Percentiles rank a stretch among this genome's conserved stretches.
Evolutionary conservation across 257 asterid genomes (phyloP).

Genomic region (Voacanga thouarsii): DNA sequence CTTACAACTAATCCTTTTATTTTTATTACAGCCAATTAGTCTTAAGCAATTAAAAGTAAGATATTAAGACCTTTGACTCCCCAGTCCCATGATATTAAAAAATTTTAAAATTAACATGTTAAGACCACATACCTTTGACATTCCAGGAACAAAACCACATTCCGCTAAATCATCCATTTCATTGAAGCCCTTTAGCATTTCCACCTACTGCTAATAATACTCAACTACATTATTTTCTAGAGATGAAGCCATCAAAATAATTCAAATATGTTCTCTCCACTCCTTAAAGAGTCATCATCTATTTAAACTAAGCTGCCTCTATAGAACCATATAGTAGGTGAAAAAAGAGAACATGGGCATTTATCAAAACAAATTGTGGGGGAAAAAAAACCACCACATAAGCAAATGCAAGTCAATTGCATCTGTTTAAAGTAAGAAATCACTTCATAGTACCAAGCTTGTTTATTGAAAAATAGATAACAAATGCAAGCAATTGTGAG

Average conservation of each 20-base stretch:
- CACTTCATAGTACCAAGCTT: background rate
- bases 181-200: slow-evolving; percentile 40
- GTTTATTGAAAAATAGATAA: background rate
- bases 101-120: slow-evolving; percentile 3
- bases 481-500: slow-evolving; percentile 6
- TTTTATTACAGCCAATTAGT: too few relatives aligned
- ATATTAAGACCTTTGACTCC: background rate
- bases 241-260: slow-evolving; percentile 27
- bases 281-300: background rate
- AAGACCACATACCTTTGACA: slow-evolving; percentile 52
- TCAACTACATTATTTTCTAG: slow-evolving; percentile 45
- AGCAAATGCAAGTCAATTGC: background rate
- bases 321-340: background rate
- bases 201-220: slow-evolving; percentile 48
- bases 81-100: background rate
- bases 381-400: too few relatives aligned
- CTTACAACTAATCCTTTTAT: too few relatives aligned
- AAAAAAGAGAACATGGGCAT: background rate
- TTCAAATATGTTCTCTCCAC: background rate
- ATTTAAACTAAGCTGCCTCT: background rate
- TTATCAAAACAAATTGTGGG: background rate
- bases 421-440: background rate
- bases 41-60: too few relatives aligned
- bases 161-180: slow-evolving; percentile 45
- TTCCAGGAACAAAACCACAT: slow-evolving; percentile 47